Evolutionary conservation across 139 green algal species (phyloP).

Genomic region (Chlamydomonas incerta): DNA sequence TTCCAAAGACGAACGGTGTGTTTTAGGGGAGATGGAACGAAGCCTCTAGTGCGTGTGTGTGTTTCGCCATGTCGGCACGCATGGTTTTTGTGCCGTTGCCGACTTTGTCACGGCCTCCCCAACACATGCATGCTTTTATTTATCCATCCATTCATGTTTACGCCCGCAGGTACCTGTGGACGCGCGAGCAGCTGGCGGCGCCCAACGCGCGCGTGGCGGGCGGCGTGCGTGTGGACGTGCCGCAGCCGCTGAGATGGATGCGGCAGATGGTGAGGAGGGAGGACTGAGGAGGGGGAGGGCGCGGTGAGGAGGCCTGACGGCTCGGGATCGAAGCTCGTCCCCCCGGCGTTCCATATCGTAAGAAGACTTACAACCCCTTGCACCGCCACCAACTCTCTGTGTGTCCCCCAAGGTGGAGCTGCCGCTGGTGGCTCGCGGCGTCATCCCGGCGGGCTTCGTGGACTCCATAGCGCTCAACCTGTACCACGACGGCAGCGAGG

Average conservation of each 20-base stretch:
- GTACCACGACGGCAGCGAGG: slow-evolving; percentile 83
- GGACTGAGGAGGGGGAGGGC: too few species aligned
- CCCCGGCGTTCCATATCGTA: too few species aligned
- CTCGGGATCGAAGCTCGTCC: too few species aligned
- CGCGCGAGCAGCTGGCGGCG: slow-evolving; percentile 67
- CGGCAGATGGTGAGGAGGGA: background rate
- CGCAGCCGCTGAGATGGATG: slow-evolving; percentile 62
- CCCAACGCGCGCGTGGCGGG: slow-evolving; percentile 53
- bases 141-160: too few species aligned
- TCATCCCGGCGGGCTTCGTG: slow-evolving; percentile 65
- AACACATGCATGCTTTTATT: background rate
- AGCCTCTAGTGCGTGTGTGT: too few species aligned
- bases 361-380: too few species aligned
- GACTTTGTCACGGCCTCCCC: too few species aligned
- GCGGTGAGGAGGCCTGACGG: too few species aligned
- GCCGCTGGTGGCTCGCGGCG: slow-evolving; percentile 55
- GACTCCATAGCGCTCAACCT: slow-evolving; percentile 78
- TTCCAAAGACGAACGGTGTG: too few species aligned
- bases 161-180: slow-evolving; percentile 83
- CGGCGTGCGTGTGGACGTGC: slow-evolving; percentile 77
- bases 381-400: background rate
- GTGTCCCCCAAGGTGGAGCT: slow-evolving; percentile 59
- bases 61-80: too few species aligned
- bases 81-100: too few species aligned
- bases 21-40: too few species aligned